Evolutionary conservation across 2,329 filamentous ascomycete species (phyloP).

Genomic region (Cytospora chrysosperma): DNA sequence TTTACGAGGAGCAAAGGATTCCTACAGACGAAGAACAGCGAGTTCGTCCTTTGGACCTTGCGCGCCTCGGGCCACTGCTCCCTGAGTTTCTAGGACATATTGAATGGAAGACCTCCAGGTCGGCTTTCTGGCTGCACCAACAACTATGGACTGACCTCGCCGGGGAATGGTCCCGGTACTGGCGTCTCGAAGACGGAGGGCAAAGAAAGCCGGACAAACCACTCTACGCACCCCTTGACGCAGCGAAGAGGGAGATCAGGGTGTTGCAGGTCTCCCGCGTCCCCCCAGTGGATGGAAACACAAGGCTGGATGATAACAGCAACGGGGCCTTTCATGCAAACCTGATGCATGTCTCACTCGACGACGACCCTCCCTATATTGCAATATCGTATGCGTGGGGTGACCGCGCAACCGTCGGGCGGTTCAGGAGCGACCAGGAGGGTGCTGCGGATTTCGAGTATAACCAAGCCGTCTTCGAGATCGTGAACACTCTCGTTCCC

Average conservation of each 20-base stretch:
- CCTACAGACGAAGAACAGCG: neutral
- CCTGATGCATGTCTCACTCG: neutral
- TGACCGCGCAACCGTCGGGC: neutral
- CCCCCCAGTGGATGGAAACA: neutral
- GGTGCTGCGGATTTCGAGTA: neutral
- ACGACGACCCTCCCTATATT: slow-evolving; percentile 2
- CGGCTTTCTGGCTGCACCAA: neutral
- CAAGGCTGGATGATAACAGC: neutral
- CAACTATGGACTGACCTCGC: slow-evolving; percentile 1
- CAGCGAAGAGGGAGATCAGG: neutral
- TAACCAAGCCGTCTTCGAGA: neutral
- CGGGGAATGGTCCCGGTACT: neutral
- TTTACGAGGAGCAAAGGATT: neutral
- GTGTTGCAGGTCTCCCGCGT: neutral
- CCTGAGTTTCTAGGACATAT: neutral
- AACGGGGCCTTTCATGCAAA: neutral
- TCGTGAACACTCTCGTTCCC: neutral
- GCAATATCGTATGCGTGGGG: slow-evolving; percentile 10
- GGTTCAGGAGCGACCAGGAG: neutral
- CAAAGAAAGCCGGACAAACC: neutral
- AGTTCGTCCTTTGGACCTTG: neutral
- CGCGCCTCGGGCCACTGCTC: neutral
- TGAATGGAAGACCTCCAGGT: neutral
- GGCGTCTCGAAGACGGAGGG: neutral
- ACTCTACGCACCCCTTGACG: neutral